Percentiles rank a stretch among this genome's conserved stretches.
These are phyloP conservation scores for Calendula officinalis DNA, from an alignment of 129 eudicot species.

Conservation along the genomic window DNA sequence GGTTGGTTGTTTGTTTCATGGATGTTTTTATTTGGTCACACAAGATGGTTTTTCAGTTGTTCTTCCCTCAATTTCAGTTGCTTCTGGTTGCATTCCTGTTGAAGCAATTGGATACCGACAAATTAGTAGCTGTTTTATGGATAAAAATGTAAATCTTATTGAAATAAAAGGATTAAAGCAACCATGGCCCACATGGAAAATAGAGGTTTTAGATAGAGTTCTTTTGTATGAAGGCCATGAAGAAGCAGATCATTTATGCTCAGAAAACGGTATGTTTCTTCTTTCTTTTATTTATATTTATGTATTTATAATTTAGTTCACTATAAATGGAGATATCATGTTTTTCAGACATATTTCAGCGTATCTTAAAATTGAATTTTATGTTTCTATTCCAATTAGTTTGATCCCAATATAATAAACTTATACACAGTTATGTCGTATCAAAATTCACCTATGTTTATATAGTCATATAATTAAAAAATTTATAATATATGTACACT, in stretches of 20 bases:
- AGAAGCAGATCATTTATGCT: constrained; percentile 82
- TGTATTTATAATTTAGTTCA: background rate
- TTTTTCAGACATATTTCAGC: background rate
- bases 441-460: background rate
- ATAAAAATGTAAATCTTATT: constrained; percentile 43
- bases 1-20: constrained; percentile 75
- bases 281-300: background rate
- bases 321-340: constrained; percentile 14
- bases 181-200: constrained; percentile 77
- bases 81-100: constrained; percentile 63
- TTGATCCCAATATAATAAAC: background rate
- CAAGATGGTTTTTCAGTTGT: constrained; percentile 67
- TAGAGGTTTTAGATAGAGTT: constrained; percentile 80
- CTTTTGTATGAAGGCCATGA: constrained; percentile 85
- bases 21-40: constrained; percentile 71
- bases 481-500: background rate
- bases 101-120: constrained; percentile 68
- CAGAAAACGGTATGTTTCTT: constrained; percentile 62
- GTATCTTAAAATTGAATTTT: background rate
- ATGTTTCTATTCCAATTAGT: background rate
- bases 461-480: background rate
- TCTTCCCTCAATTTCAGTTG: constrained; percentile 70
- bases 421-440: background rate
- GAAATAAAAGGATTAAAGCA: constrained; percentile 35
- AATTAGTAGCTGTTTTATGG: constrained; percentile 18